Conservation (phyloP, 768 basidiomycete species). For the Boletus coccyginus region DNA sequence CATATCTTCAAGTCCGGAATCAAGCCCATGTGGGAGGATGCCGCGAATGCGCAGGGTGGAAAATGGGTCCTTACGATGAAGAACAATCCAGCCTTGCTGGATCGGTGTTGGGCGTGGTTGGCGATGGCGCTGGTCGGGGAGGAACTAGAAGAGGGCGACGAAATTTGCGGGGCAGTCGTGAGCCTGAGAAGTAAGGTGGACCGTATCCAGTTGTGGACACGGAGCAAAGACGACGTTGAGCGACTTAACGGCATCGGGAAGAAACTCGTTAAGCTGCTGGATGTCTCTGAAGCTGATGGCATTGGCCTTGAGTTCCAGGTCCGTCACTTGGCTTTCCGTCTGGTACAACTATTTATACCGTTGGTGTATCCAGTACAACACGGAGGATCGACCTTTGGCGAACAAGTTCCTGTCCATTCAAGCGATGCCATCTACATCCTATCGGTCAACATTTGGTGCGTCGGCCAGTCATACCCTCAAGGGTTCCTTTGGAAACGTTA, state of each 20-base stretch:
- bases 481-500: conserved; percentile 15
- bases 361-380: conserved; percentile 59
- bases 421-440: conserved; percentile 61
- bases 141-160: conserved; percentile 65
- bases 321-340: conserved; percentile 16
- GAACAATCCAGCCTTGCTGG: conserved; percentile 72
- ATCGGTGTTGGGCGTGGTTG: conserved; percentile 88
- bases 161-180: conserved; percentile 84
- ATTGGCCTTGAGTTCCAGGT: conserved; percentile 93
- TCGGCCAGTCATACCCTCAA: conserved; percentile 22
- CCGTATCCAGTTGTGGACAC: conserved; percentile 89
- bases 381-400: conserved; percentile 77
- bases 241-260: conserved; percentile 81
- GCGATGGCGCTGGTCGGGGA: conserved; percentile 82
- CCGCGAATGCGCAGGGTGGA: conserved; percentile 86
- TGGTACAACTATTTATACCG: neutral
- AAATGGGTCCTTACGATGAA: conserved; percentile 97
- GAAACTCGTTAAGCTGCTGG: conserved; percentile 77
- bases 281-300: conserved; percentile 78
- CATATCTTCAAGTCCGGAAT: conserved; percentile 94
- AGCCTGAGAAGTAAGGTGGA: conserved; percentile 85
- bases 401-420: conserved; percentile 85
- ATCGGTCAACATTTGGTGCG: conserved; percentile 61
- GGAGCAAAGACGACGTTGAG: conserved; percentile 83
- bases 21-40: conserved; percentile 98